A percentile compares a stretch with the other conserved stretches of the same genome.
phyloP scores from a whole-genome alignment of 148 eudicot species.

The Silene conica region DNA sequence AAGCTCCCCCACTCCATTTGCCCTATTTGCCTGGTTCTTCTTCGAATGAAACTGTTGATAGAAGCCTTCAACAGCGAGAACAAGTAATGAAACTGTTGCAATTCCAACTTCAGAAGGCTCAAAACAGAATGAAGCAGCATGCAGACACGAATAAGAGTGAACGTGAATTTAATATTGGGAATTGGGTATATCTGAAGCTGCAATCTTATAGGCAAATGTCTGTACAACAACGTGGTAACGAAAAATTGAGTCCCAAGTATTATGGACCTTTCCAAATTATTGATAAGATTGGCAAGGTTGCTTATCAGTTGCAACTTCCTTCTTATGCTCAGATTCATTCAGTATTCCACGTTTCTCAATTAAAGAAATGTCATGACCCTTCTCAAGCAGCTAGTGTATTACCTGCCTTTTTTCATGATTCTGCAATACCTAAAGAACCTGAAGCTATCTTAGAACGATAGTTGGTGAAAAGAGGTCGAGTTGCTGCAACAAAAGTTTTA shows the following conservation, averaged over 20 bases:
- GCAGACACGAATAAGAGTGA: not conserved
- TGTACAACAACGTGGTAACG: not conserved
- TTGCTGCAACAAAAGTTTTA: too few relatives aligned
- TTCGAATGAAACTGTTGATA: not conserved
- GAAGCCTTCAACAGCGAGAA: not conserved
- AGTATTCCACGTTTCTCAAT: too few relatives aligned
- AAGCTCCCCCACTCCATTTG: too few relatives aligned
- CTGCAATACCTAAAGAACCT: too few relatives aligned
- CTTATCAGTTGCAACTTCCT: too few relatives aligned
- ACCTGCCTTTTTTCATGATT: too few relatives aligned
- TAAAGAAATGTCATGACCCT: too few relatives aligned
- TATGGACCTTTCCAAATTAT: conserved; percentile 1
- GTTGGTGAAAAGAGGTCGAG: too few relatives aligned
- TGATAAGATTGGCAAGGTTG: not conserved
- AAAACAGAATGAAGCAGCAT: too few relatives aligned
- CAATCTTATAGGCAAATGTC: not conserved
- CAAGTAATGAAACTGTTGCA: not conserved
- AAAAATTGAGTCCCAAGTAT: not conserved
- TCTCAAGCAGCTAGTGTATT: too few relatives aligned
- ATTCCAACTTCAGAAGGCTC: not conserved
- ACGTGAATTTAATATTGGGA: not conserved
- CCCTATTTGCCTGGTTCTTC: not conserved
- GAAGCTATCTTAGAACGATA: too few relatives aligned
- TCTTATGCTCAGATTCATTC: too few relatives aligned
- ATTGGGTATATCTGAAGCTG: not conserved